Conservation (phyloP, 768 basidiomycete genomes). For the Lepiota venenata region DNA sequence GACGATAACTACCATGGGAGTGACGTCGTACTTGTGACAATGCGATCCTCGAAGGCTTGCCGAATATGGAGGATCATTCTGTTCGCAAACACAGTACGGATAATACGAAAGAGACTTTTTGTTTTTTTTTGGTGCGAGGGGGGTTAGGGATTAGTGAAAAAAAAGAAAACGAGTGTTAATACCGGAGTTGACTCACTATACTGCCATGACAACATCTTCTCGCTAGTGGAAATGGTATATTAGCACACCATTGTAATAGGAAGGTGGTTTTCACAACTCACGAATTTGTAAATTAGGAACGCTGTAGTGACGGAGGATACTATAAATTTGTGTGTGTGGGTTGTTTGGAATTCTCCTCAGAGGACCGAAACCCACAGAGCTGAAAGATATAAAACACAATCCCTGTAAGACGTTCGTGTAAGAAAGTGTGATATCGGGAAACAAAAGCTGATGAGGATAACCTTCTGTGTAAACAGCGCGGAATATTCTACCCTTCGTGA, state of each 20-base stretch:
- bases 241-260: too few relatives aligned
- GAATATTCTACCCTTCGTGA: not conserved
- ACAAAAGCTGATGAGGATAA: not conserved
- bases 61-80: too few relatives aligned
- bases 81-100: too few relatives aligned
- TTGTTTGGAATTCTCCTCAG: too few relatives aligned
- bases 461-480: not conserved
- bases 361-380: not conserved
- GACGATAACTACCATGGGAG: too few relatives aligned
- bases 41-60: too few relatives aligned
- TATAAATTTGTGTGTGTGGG: not conserved
- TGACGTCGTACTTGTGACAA: too few relatives aligned
- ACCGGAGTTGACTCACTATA: not conserved
- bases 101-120: too few relatives aligned
- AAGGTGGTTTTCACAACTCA: not conserved
- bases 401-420: not conserved
- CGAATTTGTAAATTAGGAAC: not conserved
- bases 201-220: not conserved
- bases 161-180: too few relatives aligned
- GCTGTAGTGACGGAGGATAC: not conserved
- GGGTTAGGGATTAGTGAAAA: too few relatives aligned
- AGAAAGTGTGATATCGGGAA: too few relatives aligned
- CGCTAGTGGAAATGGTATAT: not conserved
- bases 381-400: not conserved
- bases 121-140: too few relatives aligned